A percentile compares a stretch with the other conserved stretches of the same genome.
phyloP scores from a whole-genome alignment of 75 land plant genomes.

The Chamaecyparis obtusa region DNA sequence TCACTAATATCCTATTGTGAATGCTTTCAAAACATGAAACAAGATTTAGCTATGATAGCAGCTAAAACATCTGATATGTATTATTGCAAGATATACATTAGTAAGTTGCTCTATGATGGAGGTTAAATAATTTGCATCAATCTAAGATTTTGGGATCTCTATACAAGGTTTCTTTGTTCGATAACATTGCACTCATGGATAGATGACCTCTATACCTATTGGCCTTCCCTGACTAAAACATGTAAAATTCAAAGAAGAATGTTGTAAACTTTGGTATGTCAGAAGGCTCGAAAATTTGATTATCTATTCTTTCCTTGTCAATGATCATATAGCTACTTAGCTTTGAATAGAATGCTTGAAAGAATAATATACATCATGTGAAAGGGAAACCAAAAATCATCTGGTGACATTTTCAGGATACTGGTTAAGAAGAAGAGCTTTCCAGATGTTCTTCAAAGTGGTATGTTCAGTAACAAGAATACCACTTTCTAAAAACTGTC shows the following conservation, averaged over 20 bases:
- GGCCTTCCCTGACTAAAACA: not conserved
- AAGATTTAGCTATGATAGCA: not conserved
- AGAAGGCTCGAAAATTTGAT: not conserved
- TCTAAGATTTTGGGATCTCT: not conserved
- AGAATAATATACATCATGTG: not conserved
- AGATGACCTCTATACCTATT: not conserved
- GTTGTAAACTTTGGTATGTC: not conserved
- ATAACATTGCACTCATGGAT: not conserved
- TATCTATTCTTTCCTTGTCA: not conserved
- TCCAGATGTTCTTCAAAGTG: not conserved
- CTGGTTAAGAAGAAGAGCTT: not conserved
- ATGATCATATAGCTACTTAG: not conserved
- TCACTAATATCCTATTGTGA: not conserved
- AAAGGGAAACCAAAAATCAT: not conserved
- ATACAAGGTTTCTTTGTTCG: not conserved
- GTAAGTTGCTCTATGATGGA: not conserved
- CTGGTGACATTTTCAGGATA: not conserved
- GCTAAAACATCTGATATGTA: not conserved
- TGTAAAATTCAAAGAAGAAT: not conserved
- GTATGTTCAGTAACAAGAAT: not conserved
- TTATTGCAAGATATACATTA: not conserved
- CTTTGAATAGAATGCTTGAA: not conserved
- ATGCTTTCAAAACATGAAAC: not conserved
- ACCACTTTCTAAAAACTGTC: not conserved
- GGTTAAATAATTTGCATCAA: not conserved